Conservation (phyloP, 1,284 basidiomycete genomes). For the Trametes hirsuta region DNA sequence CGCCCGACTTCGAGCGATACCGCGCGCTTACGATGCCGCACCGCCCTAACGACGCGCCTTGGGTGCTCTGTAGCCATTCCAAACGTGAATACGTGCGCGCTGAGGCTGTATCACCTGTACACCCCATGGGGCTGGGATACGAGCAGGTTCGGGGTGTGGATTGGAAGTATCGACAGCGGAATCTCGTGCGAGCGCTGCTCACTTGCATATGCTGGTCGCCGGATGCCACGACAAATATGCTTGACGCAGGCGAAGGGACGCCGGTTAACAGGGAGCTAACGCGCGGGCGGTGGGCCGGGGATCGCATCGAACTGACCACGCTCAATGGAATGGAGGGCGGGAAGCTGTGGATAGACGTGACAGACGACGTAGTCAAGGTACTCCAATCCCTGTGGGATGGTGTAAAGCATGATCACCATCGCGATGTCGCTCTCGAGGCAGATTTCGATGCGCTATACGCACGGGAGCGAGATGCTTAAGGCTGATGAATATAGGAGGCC, state of each 20-base stretch:
- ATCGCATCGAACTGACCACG: slow-evolving; percentile 12
- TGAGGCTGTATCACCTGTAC: background rate
- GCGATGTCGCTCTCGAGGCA: background rate
- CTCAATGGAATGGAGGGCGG: background rate
- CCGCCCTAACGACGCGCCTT: background rate
- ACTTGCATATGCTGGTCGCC: slow-evolving; percentile 12
- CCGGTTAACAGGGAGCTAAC: background rate
- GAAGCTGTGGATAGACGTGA: slow-evolving; percentile 11
- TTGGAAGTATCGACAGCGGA: too few relatives aligned
- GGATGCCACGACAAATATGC: background rate
- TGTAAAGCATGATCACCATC: background rate
- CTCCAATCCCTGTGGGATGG: background rate
- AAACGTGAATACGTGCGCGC: slow-evolving; percentile 16
- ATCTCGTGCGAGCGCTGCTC: slow-evolving; percentile 2
- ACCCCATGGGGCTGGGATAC: too few relatives aligned
- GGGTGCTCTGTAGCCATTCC: slow-evolving; percentile 19
- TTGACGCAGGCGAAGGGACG: background rate
- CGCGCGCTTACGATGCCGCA: slow-evolving; percentile 5
- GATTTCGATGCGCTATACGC: background rate
- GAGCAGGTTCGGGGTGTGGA: too few relatives aligned
- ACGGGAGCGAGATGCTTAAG: too few relatives aligned
- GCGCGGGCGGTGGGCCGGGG: slow-evolving; percentile 14
- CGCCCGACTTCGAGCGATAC: slow-evolving; percentile 8
- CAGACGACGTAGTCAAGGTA: background rate
- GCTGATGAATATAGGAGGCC: too few relatives aligned